These are phyloP conservation scores for Scleroderma bovista DNA, from an alignment of 768 basidiomycete genomes.

Conservation along the genomic window DNA sequence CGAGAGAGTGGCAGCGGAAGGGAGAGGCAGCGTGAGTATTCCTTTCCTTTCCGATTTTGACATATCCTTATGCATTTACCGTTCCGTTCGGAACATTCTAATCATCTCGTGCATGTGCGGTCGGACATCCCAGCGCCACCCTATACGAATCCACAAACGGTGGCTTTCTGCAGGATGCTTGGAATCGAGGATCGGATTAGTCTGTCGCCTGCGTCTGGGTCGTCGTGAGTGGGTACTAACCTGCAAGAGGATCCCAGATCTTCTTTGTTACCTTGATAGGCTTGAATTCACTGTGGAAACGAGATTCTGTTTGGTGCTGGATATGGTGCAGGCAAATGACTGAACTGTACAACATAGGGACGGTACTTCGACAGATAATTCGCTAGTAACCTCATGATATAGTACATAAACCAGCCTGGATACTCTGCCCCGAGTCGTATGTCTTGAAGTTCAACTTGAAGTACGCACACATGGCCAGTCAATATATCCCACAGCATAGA, in stretches of 20 bases:
- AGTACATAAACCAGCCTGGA: too few species aligned
- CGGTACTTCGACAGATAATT: too few species aligned
- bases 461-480: too few species aligned
- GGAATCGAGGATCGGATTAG: slow-evolving; percentile 71
- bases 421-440: too few species aligned
- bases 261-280: too few species aligned
- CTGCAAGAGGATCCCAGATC: background rate
- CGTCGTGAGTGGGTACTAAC: background rate
- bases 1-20: slow-evolving; percentile 33
- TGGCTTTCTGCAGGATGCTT: slow-evolving; percentile 65
- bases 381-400: too few species aligned
- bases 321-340: too few species aligned
- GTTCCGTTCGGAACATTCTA: slow-evolving; percentile 86
- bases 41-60: background rate
- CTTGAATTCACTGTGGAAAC: too few species aligned
- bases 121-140: background rate
- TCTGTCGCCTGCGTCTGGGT: slow-evolving; percentile 6
- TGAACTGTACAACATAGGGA: too few species aligned
- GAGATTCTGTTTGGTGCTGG: too few species aligned
- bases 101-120: background rate
- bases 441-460: too few species aligned
- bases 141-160: background rate
- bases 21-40: slow-evolving; percentile 31
- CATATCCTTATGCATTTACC: slow-evolving; percentile 33
- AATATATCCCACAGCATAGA: too few species aligned